phyloP scores from a whole-genome alignment of 257 asterid species.

The Jacaranda mimosifolia region DNA sequence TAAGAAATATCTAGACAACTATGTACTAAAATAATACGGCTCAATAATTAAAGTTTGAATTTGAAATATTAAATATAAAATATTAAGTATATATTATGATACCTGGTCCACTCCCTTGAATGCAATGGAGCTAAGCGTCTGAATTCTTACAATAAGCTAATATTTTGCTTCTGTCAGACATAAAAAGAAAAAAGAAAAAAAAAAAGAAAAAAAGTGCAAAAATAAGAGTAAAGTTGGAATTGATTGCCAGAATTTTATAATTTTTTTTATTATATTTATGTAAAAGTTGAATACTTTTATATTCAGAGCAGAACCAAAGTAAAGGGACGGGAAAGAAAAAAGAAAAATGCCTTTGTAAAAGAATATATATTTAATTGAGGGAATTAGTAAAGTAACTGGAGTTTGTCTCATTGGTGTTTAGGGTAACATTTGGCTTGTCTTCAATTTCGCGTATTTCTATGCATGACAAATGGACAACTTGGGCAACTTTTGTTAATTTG shows the following conservation, averaged over 20 bases:
- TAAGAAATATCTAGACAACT: conserved; percentile 31
- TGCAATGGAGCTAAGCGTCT: conserved; percentile 1
- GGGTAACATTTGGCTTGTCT: no score
- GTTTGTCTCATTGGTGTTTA: not conserved
- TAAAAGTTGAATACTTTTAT: not conserved
- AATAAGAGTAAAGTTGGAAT: not conserved
- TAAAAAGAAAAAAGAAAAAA: no score
- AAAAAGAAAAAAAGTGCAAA: not conserved
- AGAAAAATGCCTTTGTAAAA: not conserved
- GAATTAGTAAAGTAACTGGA: not conserved
- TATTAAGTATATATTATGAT: not conserved
- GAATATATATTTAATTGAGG: not conserved
- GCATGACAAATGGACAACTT: not conserved
- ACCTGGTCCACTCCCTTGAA: not conserved
- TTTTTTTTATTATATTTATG: not conserved
- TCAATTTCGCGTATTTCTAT: not conserved
- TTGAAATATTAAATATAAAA: not conserved
- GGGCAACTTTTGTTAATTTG: no score
- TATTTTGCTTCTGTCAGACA: not conserved
- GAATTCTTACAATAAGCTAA: not conserved
- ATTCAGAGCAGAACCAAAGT: not conserved
- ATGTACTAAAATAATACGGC: conserved; percentile 11
- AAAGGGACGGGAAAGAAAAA: not conserved
- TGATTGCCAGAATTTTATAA: not conserved
- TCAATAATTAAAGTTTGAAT: conserved; percentile 10